Evolutionary conservation across 2,329 filamentous ascomycete species (phyloP), one percentile per base, ranked within the genome.

Genomic region (Phyllosticta citrichinensis): DNA sequence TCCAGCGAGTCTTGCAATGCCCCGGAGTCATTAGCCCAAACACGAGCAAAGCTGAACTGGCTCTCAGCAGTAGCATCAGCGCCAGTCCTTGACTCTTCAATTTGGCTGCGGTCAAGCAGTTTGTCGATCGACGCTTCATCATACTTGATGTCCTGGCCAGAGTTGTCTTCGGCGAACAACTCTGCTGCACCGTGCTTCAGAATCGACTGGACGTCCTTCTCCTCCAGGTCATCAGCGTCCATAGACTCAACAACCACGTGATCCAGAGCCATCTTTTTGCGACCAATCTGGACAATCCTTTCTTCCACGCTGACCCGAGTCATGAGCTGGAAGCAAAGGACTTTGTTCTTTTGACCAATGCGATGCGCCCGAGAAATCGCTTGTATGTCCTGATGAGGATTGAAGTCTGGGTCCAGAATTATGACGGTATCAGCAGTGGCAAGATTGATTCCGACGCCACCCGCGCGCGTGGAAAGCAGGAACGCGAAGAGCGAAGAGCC

Each of bases 401-500:
- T 99, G 79, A 96, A 97, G 70, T 99, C 94, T 0, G 91, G 91
- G 68, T 99, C 92, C 66, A 97, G 85, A 65, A 99, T 97, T 65
- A 99, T 97, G 63, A 99, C 95, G 0, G 94, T 99, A 70, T 99
- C 94, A 2, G 94, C 94, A 8, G 92, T 96, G 0, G 94, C 94
- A 60, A 99, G 81, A 70, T 99, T 99, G 78, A 99, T 99, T 17
- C 94, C 95, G 0, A 99, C 93, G 68, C 95, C 94, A 59, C 94
- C 94, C 19, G 95, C 92, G 64, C 94, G 87, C 3, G 95, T 99
- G 0, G 93, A 97, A 0, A 99, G 80, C 19, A 99, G 76, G 74
- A 99, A 97, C 0, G 88, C 91, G 71, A 97, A 99, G 0, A 95
- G 77, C 0, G 83, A 77, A 0, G 93, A 97, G 59, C 87, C 81